phyloP scores from a whole-genome alignment of 345 rosid species.

The Boechera stricta region DNA sequence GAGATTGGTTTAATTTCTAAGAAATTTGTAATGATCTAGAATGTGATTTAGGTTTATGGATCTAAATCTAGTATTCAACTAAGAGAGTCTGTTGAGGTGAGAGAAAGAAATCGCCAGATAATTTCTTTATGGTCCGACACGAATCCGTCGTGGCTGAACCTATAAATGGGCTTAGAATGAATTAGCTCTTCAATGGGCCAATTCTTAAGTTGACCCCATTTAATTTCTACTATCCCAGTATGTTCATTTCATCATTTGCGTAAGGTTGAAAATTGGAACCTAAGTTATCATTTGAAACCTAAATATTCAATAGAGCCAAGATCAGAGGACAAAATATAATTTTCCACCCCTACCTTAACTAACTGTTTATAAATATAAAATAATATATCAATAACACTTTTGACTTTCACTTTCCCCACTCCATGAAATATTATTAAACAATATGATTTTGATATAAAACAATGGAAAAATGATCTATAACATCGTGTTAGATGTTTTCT shows the following conservation, averaged over 20 bases:
- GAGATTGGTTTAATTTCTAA: neutral
- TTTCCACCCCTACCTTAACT: neutral
- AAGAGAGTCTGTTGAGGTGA: neutral
- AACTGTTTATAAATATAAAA: neutral
- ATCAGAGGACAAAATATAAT: neutral
- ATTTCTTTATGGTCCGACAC: neutral
- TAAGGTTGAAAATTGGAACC: neutral
- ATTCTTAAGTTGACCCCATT: neutral
- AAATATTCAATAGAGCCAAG: neutral
- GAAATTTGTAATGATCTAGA: neutral
- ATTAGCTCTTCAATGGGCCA: neutral
- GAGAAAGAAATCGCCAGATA: neutral
- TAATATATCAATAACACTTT: neutral
- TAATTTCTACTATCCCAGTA: neutral
- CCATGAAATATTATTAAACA: neutral
- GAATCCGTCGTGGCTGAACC: neutral
- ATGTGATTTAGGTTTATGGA: neutral
- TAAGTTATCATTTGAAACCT: neutral
- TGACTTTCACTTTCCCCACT: constrained; percentile 19
- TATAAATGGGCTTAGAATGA: neutral
- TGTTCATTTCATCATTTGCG: neutral
- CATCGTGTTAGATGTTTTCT: too few relatives aligned
- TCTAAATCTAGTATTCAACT: neutral
- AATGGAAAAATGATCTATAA: too few relatives aligned
- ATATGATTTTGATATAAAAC: too few relatives aligned